phyloP scores from a whole-genome alignment of 345 rosid genomes.

The Aquilaria sinensis region DNA sequence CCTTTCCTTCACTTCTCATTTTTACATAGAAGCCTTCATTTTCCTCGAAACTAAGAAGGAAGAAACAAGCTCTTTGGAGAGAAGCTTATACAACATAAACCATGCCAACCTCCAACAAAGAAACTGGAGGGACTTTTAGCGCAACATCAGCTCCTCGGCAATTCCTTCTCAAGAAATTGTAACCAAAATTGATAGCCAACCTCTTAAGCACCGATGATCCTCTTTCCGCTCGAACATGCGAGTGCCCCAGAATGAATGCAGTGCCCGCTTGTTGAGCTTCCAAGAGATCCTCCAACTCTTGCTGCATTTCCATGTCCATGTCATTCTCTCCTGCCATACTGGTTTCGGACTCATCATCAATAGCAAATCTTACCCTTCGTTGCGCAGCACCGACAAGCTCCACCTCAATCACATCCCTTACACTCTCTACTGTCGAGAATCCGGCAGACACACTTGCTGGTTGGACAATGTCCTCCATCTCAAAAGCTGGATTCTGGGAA shows the following conservation, averaged over 20 bases:
- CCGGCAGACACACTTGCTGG: slow-evolving; percentile 70
- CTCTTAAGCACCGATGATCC: slow-evolving; percentile 83
- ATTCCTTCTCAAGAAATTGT: slow-evolving; percentile 83
- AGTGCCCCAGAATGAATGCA: slow-evolving; percentile 89
- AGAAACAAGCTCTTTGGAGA: not conserved
- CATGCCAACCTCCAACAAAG: slow-evolving; percentile 94
- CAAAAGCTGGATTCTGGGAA: slow-evolving; percentile 38
- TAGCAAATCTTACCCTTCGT: slow-evolving; percentile 68
- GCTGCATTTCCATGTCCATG: slow-evolving; percentile 31
- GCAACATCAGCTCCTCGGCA: slow-evolving; percentile 92
- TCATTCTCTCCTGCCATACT: slow-evolving; percentile 13
- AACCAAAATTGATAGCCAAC: slow-evolving; percentile 71
- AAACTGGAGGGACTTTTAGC: slow-evolving; percentile 83
- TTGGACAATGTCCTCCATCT: slow-evolving; percentile 52
- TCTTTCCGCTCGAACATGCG: slow-evolving; percentile 87
- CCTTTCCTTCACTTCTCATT: no score
- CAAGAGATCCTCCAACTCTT: slow-evolving; percentile 66
- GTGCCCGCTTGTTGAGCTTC: slow-evolving; percentile 80
- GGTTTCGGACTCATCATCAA: slow-evolving; percentile 39
- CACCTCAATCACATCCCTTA: slow-evolving; percentile 68
- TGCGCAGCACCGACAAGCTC: slow-evolving; percentile 24
- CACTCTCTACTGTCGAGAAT: slow-evolving; percentile 58
- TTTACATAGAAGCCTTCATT: no score
- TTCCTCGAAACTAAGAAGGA: no score
- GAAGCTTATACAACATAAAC: slow-evolving; percentile 63